Conservation (phyloP, 2,329 filamentous ascomycete species). For the Raffaelea deltoideospora region DNA sequence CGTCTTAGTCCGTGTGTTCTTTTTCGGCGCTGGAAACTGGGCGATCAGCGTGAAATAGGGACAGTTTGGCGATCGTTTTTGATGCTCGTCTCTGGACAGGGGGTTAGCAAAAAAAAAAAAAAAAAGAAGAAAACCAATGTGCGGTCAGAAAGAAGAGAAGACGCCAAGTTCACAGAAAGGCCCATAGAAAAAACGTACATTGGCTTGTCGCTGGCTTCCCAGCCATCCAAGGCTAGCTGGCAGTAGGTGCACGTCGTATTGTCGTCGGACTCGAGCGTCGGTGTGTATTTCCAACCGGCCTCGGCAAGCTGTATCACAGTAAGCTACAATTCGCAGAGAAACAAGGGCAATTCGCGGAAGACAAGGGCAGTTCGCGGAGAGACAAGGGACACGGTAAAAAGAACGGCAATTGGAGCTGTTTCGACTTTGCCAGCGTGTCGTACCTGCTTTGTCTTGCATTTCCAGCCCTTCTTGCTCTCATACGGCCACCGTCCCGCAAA, state of each 20-base stretch:
- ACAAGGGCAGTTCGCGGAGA: too few species aligned
- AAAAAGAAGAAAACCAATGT: background rate
- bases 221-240: slow-evolving; percentile 75
- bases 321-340: too few species aligned
- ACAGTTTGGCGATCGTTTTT: slow-evolving; percentile 62
- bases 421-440: too few species aligned
- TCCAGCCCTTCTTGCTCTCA: slow-evolving; percentile 75
- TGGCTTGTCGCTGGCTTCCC: slow-evolving; percentile 87
- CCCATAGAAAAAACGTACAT: slow-evolving; percentile 37
- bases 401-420: background rate
- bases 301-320: slow-evolving; percentile 77
- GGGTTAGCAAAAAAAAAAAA: slow-evolving; percentile 4
- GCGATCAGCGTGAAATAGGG: slow-evolving; percentile 62
- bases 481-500: slow-evolving; percentile 83
- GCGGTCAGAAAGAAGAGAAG: too few species aligned
- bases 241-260: slow-evolving; percentile 88
- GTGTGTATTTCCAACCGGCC: slow-evolving; percentile 88
- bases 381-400: background rate
- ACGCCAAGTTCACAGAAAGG: background rate
- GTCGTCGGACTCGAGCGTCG: slow-evolving; percentile 68
- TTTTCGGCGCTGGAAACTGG: slow-evolving; percentile 40
- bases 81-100: slow-evolving; percentile 69
- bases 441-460: slow-evolving; percentile 79
- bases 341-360: too few species aligned
- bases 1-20: slow-evolving; percentile 35